phyloP scores from a whole-genome alignment of 2,329 filamentous ascomycete genomes.

The Hypoxylon sp. region DNA sequence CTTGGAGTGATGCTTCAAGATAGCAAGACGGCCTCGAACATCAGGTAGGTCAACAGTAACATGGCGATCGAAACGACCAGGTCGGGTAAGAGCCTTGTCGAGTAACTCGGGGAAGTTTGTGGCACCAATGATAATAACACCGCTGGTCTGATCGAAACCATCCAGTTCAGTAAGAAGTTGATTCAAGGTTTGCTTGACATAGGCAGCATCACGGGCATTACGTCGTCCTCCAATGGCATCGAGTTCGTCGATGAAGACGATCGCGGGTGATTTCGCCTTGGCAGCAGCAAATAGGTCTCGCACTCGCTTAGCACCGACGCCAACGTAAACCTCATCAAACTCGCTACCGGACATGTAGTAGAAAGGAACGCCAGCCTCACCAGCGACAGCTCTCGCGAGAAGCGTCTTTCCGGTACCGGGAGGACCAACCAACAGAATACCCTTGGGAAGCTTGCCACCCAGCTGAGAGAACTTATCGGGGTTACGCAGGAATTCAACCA shows the following conservation, averaged over 20 bases:
- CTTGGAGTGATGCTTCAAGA: slow-evolving; percentile 91
- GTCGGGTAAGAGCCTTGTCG: slow-evolving; percentile 92
- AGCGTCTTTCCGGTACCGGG: slow-evolving; percentile 98
- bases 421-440: slow-evolving; percentile 92
- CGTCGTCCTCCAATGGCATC: slow-evolving; percentile 95
- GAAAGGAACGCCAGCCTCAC: slow-evolving; percentile 96
- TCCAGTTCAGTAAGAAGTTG: slow-evolving; percentile 96
- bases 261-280: slow-evolving; percentile 85
- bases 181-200: slow-evolving; percentile 97
- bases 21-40: slow-evolving; percentile 90
- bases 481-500: slow-evolving; percentile 94
- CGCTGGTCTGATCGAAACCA: slow-evolving; percentile 92
- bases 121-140: slow-evolving; percentile 93
- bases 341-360: slow-evolving; percentile 99
- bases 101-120: slow-evolving; percentile 96
- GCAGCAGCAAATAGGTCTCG: slow-evolving; percentile 89
- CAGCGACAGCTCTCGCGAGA: slow-evolving; percentile 91
- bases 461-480: slow-evolving; percentile 93
- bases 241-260: slow-evolving; percentile 94
- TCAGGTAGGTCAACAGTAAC: slow-evolving; percentile 90
- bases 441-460: slow-evolving; percentile 95
- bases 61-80: slow-evolving; percentile 94
- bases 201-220: slow-evolving; percentile 90
- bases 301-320: slow-evolving; percentile 94
- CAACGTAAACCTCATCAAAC: slow-evolving; percentile 98